Percentiles rank a stretch among this genome's conserved stretches.
phyloP scores from a whole-genome alignment of 495 filamentous ascomycete species.

The Tuber brumale region DNA sequence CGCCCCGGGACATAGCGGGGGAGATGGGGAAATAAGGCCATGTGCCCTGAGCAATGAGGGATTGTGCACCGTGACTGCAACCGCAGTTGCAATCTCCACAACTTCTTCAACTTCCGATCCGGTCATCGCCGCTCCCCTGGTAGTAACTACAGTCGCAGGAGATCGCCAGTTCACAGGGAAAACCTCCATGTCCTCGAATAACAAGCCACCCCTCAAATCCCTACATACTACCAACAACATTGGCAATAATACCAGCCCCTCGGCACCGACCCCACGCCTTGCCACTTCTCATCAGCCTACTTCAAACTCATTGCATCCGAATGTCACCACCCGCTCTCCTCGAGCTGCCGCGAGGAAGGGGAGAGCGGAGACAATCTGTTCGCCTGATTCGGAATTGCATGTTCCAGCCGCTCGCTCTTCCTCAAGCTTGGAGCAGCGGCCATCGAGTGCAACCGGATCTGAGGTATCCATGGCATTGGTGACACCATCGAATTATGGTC shows the following conservation, averaged over 20 bases:
- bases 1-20: neutral
- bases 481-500: constrained; percentile 25
- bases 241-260: constrained; percentile 23
- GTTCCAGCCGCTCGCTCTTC: constrained; percentile 25
- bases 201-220: constrained; percentile 12
- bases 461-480: constrained; percentile 27
- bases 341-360: constrained; percentile 26
- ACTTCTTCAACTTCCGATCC: neutral
- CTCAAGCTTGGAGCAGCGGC: constrained; percentile 25
- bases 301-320: constrained; percentile 30
- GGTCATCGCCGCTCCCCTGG: neutral
- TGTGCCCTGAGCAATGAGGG: neutral
- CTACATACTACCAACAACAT: constrained; percentile 18
- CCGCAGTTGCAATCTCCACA: neutral
- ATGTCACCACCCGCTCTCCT: constrained; percentile 35
- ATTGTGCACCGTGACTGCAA: neutral
- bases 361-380: constrained; percentile 37
- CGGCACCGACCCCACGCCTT: constrained; percentile 33
- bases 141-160: constrained; percentile 19
- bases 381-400: constrained; percentile 26
- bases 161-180: constrained; percentile 26
- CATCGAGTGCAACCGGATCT: constrained; percentile 35
- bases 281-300: constrained; percentile 22
- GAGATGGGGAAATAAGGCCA: neutral
- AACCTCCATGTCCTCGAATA: constrained; percentile 32